Evolutionary conservation across 2,329 filamentous ascomycete species (phyloP), one percentile per base, ranked within the genome.

Genomic region (Colletotrichum destructivum): DNA sequence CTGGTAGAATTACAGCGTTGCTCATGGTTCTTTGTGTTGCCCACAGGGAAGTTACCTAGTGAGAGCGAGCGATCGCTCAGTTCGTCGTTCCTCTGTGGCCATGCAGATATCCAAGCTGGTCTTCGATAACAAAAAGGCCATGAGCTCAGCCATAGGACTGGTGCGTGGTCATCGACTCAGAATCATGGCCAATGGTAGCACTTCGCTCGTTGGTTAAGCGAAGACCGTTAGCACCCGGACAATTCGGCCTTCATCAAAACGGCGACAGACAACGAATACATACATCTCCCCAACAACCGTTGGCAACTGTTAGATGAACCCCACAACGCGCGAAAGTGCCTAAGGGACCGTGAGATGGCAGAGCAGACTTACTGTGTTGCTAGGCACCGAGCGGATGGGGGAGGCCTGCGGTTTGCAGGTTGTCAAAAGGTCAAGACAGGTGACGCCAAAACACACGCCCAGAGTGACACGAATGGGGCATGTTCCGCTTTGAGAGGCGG

Each of bases 41-140:
- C 51, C 11, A 23, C 9, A 42, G 23, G 51, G 52, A 12, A 31
- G 31, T 31, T 15, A 18, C 16, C 26, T 21, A 11, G 42, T 16
- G 40, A 47, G 57, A 8, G 31, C 31, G 31, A 31, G 31, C 26
- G 31, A 55, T 16, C 16, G 31, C 12, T 38, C 35, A 18, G 35
- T 35, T 12, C 52, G 7, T 54, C 31, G 26, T 55, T 55, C 21
- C 31, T 18, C 18, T 12, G 35, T 5, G 12, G 2, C 54, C 2
- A 49, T 46, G 44, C 57, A 35, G 35, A 15, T 31, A 31, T 31
- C 31, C 31, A 31, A 31, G 31, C 21, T 18, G 31, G 38, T n/a
- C 31, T 49, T 66, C 62, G 49, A 66, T 42, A 62, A n/a, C 12
- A 35, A 49, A 55, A 51, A 46, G 49, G 16, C 35, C 35, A 52